phyloP scores from a whole-genome alignment of 164 flowering plant species.

The Vitis labrusca region DNA sequence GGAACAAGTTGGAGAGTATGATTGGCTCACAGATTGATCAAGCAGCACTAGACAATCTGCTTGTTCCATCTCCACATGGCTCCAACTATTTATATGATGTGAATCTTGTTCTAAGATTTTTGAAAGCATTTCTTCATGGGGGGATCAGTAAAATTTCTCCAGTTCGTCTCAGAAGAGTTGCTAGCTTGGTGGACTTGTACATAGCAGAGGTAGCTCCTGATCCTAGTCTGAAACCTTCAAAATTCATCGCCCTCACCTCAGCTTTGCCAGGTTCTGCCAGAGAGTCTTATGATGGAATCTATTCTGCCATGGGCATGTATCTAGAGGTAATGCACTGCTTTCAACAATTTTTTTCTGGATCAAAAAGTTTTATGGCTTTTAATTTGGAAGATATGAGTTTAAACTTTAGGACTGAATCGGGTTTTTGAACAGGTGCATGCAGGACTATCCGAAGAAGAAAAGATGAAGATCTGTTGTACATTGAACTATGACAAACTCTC shows the following conservation, averaged over 20 bases:
- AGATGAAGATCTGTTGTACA: slow-evolving; percentile 42
- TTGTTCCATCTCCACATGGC: slow-evolving; percentile 41
- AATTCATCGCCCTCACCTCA: slow-evolving; percentile 31
- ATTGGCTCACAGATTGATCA: slow-evolving; percentile 43
- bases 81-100: slow-evolving; percentile 38
- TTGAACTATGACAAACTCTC: slow-evolving; percentile 72
- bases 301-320: slow-evolving; percentile 36
- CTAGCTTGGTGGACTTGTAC: slow-evolving; percentile 37
- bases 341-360: neutral
- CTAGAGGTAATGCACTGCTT: slow-evolving; percentile 22
- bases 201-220: slow-evolving; percentile 52
- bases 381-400: no score
- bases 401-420: slow-evolving; percentile 6
- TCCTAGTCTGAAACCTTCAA: slow-evolving; percentile 37
- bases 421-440: slow-evolving; percentile 55
- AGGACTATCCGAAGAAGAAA: slow-evolving; percentile 67
- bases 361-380: no score
- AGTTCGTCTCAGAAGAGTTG: slow-evolving; percentile 29
- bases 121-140: slow-evolving; percentile 31
- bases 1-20: slow-evolving; percentile 40
- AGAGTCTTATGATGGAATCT: slow-evolving; percentile 36
- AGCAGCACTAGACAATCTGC: slow-evolving; percentile 44
- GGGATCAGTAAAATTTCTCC: slow-evolving; percentile 13
- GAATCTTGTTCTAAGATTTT: slow-evolving; percentile 41
- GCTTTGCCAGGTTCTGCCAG: slow-evolving; percentile 43